Evolutionary conservation across 441 rosid genomes (phyloP), one percentile per base, ranked within the genome.

Genomic region (Mallotus japonicus): DNA sequence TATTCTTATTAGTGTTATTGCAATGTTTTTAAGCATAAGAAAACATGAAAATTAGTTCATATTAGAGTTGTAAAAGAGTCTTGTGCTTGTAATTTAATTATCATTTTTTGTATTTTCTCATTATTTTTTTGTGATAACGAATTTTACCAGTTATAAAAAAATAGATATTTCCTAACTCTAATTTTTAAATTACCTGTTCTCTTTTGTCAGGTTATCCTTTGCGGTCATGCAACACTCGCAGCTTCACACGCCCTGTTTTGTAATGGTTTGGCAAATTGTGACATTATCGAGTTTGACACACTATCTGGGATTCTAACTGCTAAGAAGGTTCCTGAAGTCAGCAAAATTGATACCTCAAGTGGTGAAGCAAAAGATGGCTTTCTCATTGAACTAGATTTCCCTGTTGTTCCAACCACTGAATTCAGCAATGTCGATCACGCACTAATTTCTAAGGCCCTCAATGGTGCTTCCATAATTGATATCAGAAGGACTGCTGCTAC

Each of bases 161-260:
- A 28, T 28, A 28, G 32, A 28, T 2, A 28, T 6, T 13, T 0
- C 24, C 17, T 32, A 63, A 6, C 8, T 9, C 28, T 19, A 37
- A 11, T 2, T 58, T 24, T 16, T 1, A 32, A 62, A 2, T 16
- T 34, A 5, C 44, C 5, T 50, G 16, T 24, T 51, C 40, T 28
- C 3, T 17, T 53, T 75, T 77, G 62, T 72, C 80, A 93, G 95
- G 88, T 88, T 22, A 24, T 75, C 0, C 89, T 91, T 8, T 91
- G 98, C 54, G 98, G 96, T 56, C 97, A 93, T 76, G 98, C 90
- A 62, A 93, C 98, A 46, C 79, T 91, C 44, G 97, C 92, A 16
- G 88, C 97, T 76, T 87, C 96, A 0, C 93, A 93, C 71, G 54
- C 73, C 58, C 90, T 93, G 17, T 91, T 90, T 73, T 69, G 90